Evolutionary conservation across 2,329 filamentous ascomycete genomes (phyloP).

Genomic region (Neofusicoccum kwambonambiense): DNA sequence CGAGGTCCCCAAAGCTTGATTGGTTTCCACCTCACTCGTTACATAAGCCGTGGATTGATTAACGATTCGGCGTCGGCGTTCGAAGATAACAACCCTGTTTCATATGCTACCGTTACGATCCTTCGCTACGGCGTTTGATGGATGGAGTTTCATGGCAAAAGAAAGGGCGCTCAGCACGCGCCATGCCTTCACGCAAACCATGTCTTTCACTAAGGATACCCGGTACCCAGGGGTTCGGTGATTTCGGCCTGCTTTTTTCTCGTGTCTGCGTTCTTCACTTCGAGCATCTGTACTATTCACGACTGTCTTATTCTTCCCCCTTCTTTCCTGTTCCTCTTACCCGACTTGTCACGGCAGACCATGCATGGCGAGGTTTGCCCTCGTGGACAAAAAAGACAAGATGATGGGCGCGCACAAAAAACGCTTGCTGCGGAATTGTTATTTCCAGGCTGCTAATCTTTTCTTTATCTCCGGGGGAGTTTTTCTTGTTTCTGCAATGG

Average conservation of each 20-base stretch:
- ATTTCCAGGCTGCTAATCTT: not conserved
- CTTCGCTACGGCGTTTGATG: constrained; percentile 17
- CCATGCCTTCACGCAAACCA: constrained; percentile 10
- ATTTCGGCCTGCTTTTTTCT: constrained; percentile 6
- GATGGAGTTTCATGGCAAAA: constrained; percentile 16
- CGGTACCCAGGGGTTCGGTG: constrained; percentile 10
- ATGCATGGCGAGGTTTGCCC: not conserved
- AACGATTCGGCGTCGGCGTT: constrained; percentile 14
- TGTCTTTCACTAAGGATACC: constrained; percentile 17
- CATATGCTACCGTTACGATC: constrained; percentile 14
- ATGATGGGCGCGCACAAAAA: constrained; percentile 4
- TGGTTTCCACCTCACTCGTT: not conserved
- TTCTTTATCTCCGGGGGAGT: not conserved
- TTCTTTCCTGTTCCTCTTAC: not conserved
- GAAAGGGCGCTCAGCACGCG: constrained; percentile 3
- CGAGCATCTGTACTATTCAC: constrained; percentile 17
- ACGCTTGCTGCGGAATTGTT: not conserved
- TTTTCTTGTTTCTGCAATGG: not conserved
- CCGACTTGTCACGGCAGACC: not conserved
- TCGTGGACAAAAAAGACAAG: constrained; percentile 5
- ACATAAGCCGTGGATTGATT: constrained; percentile 1
- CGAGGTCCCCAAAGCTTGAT: not conserved
- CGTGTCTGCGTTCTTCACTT: not conserved
- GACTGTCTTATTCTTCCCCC: not conserved
- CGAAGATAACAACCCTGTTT: constrained; percentile 15